These are phyloP conservation scores for Gaultheria prostrata DNA, from an alignment of 148 eudicot genomes.

Conservation along the genomic window DNA sequence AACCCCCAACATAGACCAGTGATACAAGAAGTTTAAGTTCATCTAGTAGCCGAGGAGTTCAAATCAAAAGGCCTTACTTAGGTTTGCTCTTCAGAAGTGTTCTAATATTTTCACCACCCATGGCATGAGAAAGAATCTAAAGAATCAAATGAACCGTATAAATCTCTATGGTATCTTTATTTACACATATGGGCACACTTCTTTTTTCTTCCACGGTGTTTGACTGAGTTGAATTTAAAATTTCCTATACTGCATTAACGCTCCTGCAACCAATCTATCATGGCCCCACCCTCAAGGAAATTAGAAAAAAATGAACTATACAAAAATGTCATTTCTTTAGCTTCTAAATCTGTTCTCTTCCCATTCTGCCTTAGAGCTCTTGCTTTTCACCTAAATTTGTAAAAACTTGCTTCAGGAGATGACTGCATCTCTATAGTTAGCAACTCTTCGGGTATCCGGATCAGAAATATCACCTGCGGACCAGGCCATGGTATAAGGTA, in stretches of 20 bases:
- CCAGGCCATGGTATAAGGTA: conserved; percentile 99
- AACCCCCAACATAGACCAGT: not conserved
- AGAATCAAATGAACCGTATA: not conserved
- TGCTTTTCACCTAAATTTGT: not conserved
- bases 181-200: not conserved
- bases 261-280: not conserved
- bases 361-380: not conserved
- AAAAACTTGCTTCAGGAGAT: conserved; percentile 57
- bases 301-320: not conserved
- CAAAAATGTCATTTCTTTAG: not conserved
- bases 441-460: conserved; percentile 58
- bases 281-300: not conserved
- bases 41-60: not conserved
- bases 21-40: not conserved
- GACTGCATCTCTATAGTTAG: conserved; percentile 88
- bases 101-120: not conserved
- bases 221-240: not conserved
- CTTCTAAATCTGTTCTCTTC: not conserved
- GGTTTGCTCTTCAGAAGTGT: not conserved
- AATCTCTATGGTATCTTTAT: not conserved
- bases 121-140: not conserved
- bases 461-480: conserved; percentile 58
- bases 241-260: not conserved
- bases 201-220: not conserved
- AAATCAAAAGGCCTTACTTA: not conserved